A percentile compares a stretch with the other conserved stretches of the same genome.
phyloP scores from a whole-genome alignment of 2,329 filamentous ascomycete genomes.

The Calonectria ilicicola region DNA sequence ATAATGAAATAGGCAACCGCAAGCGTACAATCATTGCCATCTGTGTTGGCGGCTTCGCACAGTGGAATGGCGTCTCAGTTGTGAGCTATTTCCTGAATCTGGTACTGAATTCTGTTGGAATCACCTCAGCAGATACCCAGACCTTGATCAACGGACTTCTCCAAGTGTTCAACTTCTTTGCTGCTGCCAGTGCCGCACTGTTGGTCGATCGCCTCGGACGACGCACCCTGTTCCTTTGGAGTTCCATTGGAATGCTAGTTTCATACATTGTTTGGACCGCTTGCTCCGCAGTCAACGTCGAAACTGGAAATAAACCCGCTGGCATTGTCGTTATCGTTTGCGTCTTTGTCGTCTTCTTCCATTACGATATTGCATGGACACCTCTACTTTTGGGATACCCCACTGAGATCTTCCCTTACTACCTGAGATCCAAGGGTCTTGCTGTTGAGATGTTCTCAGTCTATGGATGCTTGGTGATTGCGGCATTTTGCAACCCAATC shows the following conservation, averaged over 20 bases:
- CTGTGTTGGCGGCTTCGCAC: background rate
- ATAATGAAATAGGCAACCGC: background rate
- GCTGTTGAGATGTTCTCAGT: conserved; percentile 4
- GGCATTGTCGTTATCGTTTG: conserved; percentile 10
- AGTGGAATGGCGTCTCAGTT: background rate
- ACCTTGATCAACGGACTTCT: conserved; percentile 45
- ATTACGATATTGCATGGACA: conserved; percentile 17
- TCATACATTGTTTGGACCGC: conserved; percentile 5
- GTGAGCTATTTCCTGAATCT: conserved; percentile 4
- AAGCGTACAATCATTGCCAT: background rate
- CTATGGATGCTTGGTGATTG: background rate
- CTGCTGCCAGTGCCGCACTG: conserved; percentile 44
- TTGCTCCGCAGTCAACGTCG: background rate
- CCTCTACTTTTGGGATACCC: conserved; percentile 32
- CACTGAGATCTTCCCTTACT: conserved; percentile 43
- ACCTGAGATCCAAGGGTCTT: conserved; percentile 42
- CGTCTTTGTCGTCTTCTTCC: conserved; percentile 17
- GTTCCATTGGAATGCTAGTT: conserved; percentile 33
- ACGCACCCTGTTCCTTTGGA: conserved; percentile 40
- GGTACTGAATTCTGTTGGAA: conserved; percentile 46
- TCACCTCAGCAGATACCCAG: conserved; percentile 43
- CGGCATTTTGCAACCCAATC: conserved; percentile 45
- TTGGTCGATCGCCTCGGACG: conserved; percentile 45
- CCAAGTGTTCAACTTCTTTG: conserved; percentile 41
- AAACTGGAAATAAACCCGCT: background rate